Percentiles rank a stretch among this genome's conserved stretches.
Evolutionary conservation across 2,329 filamentous ascomycete species (phyloP).

Genomic region (Purpureocillium lavendulum): DNA sequence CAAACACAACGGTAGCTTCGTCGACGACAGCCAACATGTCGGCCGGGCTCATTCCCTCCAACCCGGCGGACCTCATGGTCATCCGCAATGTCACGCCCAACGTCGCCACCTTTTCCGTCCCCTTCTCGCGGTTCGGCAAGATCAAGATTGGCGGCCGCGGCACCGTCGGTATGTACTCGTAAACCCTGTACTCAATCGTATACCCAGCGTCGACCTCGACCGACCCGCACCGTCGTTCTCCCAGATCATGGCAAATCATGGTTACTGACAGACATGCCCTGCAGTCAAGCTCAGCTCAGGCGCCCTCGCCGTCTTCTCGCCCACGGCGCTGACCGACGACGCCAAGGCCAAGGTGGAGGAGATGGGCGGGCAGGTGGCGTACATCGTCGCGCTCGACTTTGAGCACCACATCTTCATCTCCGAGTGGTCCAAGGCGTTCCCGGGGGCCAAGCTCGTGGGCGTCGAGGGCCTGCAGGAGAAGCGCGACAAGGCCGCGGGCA

Average conservation of each 20-base stretch:
- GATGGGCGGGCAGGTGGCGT: conserved; percentile 63
- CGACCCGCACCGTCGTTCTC: too few species aligned
- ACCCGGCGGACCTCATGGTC: conserved; percentile 80
- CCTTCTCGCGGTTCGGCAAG: conserved; percentile 73
- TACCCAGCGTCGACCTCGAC: too few species aligned
- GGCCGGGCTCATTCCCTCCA: conserved; percentile 54
- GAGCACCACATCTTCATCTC: conserved; percentile 95
- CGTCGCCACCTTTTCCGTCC: conserved; percentile 70
- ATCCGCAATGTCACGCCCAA: conserved; percentile 77
- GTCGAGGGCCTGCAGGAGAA: conserved; percentile 80
- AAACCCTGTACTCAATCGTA: too few species aligned
- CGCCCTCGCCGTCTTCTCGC: conserved; percentile 81
- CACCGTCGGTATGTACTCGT: conserved; percentile 66
- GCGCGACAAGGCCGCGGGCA: conserved; percentile 48
- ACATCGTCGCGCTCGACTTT: conserved; percentile 79
- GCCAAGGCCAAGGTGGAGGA: conserved; percentile 56
- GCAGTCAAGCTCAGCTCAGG: conserved; percentile 71
- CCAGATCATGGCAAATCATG: too few species aligned
- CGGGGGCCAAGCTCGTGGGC: conserved; percentile 70
- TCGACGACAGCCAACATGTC: conserved; percentile 38
- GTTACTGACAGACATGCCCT: background rate
- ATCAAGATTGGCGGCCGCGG: conserved; percentile 80
- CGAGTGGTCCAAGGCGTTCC: conserved; percentile 74
- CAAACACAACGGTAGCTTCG: background rate
- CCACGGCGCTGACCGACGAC: conserved; percentile 72